Conservation (phyloP, 2,329 filamentous ascomycete species). For the Sclerotinia glacialis region DNA sequence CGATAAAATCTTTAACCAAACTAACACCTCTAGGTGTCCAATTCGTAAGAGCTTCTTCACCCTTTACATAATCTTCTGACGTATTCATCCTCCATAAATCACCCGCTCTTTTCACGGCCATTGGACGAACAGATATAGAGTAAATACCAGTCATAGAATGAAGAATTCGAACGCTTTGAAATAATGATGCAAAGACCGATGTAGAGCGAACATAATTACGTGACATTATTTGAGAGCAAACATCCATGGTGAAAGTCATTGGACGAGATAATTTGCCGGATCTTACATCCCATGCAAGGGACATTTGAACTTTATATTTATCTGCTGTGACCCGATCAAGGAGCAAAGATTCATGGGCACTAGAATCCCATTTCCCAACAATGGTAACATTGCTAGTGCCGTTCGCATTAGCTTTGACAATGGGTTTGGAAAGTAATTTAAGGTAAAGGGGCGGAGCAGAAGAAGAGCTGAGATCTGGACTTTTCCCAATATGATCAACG, state of each 20-base stretch:
- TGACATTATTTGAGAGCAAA: slow-evolving; percentile 79
- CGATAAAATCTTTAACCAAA: slow-evolving; percentile 82
- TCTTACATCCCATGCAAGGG: slow-evolving; percentile 79
- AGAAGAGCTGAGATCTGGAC: slow-evolving; percentile 70
- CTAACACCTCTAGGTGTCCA: slow-evolving; percentile 92
- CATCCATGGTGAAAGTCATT: slow-evolving; percentile 79
- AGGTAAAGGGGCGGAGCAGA: slow-evolving; percentile 69
- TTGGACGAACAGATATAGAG: slow-evolving; percentile 79
- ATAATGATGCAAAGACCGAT: slow-evolving; percentile 83
- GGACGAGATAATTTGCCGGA: slow-evolving; percentile 82
- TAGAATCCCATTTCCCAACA: slow-evolving; percentile 95
- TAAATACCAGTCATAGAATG: slow-evolving; percentile 86
- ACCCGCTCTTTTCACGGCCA: slow-evolving; percentile 84
- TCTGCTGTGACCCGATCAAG: slow-evolving; percentile 93
- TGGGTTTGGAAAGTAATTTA: slow-evolving; percentile 73
- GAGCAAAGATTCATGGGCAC: slow-evolving; percentile 83
- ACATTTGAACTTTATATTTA: slow-evolving; percentile 86
- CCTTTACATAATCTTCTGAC: slow-evolving; percentile 91
- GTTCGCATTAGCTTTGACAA: slow-evolving; percentile 81
- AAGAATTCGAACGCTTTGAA: slow-evolving; percentile 79
- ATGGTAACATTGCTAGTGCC: slow-evolving; percentile 85
- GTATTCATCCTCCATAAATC: slow-evolving; percentile 98
- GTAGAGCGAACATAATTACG: slow-evolving; percentile 81
- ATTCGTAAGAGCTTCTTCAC: slow-evolving; percentile 78
- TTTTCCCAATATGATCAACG: slow-evolving; percentile 80